Base-by-base conservation (phyloP, 768 basidiomycete species). In the Trichaptum fuscoviolaceum region DNA sequence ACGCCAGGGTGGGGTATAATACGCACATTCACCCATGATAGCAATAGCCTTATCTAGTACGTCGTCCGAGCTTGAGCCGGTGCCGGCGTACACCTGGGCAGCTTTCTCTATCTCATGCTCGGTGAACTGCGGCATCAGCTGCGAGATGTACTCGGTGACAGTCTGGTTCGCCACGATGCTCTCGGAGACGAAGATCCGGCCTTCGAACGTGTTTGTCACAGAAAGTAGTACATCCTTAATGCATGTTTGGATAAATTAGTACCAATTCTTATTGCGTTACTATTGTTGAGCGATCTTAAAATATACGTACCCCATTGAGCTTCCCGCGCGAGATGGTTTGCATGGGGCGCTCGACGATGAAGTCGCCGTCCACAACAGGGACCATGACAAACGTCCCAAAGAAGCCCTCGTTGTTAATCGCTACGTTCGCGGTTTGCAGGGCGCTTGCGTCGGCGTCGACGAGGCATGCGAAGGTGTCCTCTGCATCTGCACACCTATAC, bases 301-400 rank as follows among this genome's bases (percentile, higher is more conserved):
- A 62, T 4, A 20, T 5, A 70, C 79, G 20, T 69, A 84, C 82
- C n/a, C 78, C 80, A 59, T 84, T 85, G 60, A 81, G 63, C 66
- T 75, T 76, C 17, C 80, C 75, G 52, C 75, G 72, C 15, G 70
- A 68, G 23, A 85, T 65, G 2, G 79, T 73, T 62, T 76, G 65
- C 0, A 75, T 80, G 6, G 83, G 82, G n/a, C 81, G 73, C 58
- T 81, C 78, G 0, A 76, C 72, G 36, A 84, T 82, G 67, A 83
- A 81, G 0, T 70, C 75, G 1, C 81, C 83, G 69, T 84, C 84
- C 2, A 85, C 76, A 25, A 85, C 82, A 0, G 83, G 83, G 17
- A 77, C 74, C 52, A 80, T 81, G 5, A 72, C 67, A 35, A 73
- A 80, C 2, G 78, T 79, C 1, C 80, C 81, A 64, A 69, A 81